These are phyloP conservation scores for Saccharomycopsis oosterbeekiorum DNA, from an alignment of 805 yeast species.

Conservation along the genomic window DNA sequence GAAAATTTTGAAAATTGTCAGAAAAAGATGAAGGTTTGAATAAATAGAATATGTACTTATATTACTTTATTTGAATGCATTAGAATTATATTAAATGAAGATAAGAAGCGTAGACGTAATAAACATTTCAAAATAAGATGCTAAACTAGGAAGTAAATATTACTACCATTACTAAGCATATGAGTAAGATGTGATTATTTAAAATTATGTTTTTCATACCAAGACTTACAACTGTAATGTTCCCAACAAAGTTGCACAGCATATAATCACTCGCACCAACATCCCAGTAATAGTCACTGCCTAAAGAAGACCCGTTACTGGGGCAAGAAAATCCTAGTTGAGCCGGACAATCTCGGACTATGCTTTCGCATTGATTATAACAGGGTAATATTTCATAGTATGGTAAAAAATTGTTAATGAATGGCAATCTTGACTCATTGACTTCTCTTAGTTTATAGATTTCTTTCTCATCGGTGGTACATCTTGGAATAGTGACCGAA, in stretches of 20 bases:
- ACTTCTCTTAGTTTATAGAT: slow-evolving; percentile 39
- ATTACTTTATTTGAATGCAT: not conserved
- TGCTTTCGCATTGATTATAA: slow-evolving; percentile 62
- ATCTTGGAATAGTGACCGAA: slow-evolving; percentile 78
- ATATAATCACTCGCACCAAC: slow-evolving; percentile 2
- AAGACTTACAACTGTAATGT: not conserved
- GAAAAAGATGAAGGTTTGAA: not conserved
- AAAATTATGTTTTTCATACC: not conserved
- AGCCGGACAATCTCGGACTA: slow-evolving; percentile 79
- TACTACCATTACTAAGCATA: not conserved
- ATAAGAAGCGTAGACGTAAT: not conserved
- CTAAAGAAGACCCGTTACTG: slow-evolving; percentile 1
- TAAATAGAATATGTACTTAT: not conserved
- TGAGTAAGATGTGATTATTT: not conserved
- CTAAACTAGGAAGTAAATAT: not conserved
- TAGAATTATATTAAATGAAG: not conserved
- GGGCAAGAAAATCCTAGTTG: slow-evolving; percentile 75
- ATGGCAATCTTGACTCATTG: slow-evolving; percentile 48
- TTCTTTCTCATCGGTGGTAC: slow-evolving; percentile 42
- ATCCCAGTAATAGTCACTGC: slow-evolving; percentile 14
- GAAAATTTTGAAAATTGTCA: not conserved
- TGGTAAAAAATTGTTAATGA: slow-evolving; percentile 47
- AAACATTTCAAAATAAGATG: not conserved
- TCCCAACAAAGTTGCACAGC: slow-evolving; percentile 17
- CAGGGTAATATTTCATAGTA: slow-evolving; percentile 87